phyloP scores from a whole-genome alignment of 2,329 filamentous ascomycete genomes.

The Aspergillus tamarii region DNA sequence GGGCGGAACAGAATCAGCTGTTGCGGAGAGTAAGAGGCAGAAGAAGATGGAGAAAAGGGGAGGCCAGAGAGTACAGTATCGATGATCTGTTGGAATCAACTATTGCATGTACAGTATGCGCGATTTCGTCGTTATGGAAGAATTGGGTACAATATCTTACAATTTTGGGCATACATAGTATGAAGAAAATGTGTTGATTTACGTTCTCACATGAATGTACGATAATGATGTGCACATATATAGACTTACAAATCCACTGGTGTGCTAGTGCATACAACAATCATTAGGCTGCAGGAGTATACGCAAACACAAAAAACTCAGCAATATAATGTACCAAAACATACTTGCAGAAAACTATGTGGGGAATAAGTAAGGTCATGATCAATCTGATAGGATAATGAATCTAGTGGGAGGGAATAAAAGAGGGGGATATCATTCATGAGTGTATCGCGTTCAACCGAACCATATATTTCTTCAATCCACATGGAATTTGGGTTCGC shows the following conservation, averaged over 20 bases:
- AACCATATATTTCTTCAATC: conserved; percentile 4
- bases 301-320: neutral
- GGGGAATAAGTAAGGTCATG: conserved; percentile 36
- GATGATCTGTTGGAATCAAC: conserved; percentile 29
- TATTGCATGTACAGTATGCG: neutral
- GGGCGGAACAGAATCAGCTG: conserved; percentile 34
- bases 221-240: neutral
- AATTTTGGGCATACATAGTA: neutral
- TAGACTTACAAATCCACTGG: neutral
- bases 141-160: neutral
- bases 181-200: neutral
- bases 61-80: conserved; percentile 48
- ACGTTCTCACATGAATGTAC: neutral
- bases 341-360: conserved; percentile 37
- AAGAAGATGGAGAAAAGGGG: conserved; percentile 58
- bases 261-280: neutral
- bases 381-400: conserved; percentile 13
- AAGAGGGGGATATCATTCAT: conserved; percentile 17
- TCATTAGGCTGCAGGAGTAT: neutral
- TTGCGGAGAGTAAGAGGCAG: conserved; percentile 53
- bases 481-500: neutral
- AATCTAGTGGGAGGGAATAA: conserved; percentile 13
- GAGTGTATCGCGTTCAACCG: conserved; percentile 7
- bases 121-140: neutral
- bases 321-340: conserved; percentile 29